Evolutionary conservation across 352 stramenopile genomes (phyloP), one percentile per base, ranked within the genome.

Genomic region (Phytophthora vignae): DNA sequence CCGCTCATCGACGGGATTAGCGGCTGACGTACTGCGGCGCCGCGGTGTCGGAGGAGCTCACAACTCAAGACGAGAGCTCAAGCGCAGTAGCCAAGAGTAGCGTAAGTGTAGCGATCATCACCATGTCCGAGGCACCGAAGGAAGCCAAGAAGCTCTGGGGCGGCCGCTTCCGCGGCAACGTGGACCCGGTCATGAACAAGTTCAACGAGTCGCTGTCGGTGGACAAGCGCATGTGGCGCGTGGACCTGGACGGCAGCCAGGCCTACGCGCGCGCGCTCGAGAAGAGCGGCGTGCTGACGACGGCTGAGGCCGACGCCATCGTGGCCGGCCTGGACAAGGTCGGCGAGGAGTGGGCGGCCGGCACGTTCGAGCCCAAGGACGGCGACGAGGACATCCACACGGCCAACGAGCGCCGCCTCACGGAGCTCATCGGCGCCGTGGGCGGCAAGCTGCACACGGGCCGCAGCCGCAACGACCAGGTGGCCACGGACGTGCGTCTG

Each of bases 321-420:
- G 64, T 83, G 31, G 44, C 27, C 2, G 65, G 76, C 1, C 64
- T 83, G 65, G 65, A 83, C 38, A 44, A 76, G 53, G 69, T 83
- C 19, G 50, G 76, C 11, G 59, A 74, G 5, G 64, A 83, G 46
- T 76, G 69, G 69, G 73, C 73, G 38, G 57, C 55, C 21, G 83
- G 84, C 44, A 76, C 60, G 22, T 98, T 98, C 70, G 79, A 93
- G 63, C 71, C 97, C 15, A 97, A 99, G 68, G 77, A 94, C 10
- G 94, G 95, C 49, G 98, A 99, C 79, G 98, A 99, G 81, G 98
- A 99, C 83, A 99, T 99, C 75, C 98, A 99, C 84, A 99, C 98
- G 50, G 98, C 98, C 50, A 99, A 99, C 77, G 98, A 99, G 79
- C 94, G 98, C 58, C 93, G 98, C 8, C 87, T 99, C 14, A 99